Evolutionary conservation across 2,329 filamentous ascomycete species (phyloP).

Genomic region (Cladosporium sp.): DNA sequence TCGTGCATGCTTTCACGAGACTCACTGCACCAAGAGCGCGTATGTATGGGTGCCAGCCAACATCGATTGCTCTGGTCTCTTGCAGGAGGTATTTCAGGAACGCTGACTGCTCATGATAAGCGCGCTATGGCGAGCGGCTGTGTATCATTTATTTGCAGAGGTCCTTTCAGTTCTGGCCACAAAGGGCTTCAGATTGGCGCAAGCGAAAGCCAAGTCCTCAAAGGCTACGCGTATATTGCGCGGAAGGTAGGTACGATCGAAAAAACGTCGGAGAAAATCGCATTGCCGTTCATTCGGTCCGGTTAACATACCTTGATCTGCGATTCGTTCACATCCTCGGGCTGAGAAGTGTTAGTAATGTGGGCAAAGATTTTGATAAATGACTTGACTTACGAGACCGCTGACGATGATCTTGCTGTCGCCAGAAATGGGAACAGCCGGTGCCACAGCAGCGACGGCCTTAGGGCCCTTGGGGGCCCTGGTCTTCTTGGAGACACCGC

Average conservation of each 20-base stretch:
- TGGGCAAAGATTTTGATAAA: conserved; percentile 3
- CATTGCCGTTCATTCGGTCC: conserved; percentile 47
- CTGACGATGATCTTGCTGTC: conserved; percentile 98
- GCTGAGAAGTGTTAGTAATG: conserved; percentile 57
- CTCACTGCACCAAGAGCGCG: conserved; percentile 30
- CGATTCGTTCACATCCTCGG: conserved; percentile 89
- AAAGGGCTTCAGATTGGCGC: conserved; percentile 3
- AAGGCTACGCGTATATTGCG: conserved; percentile 10
- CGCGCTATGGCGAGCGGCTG: conserved; percentile 6
- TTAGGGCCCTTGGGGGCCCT: conserved; percentile 53
- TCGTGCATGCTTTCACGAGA: conserved; percentile 28
- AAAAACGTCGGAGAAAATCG: conserved; percentile 26
- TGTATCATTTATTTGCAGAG: conserved; percentile 1
- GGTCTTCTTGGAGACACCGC: conserved; percentile 71
- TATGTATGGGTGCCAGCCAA: conserved; percentile 19
- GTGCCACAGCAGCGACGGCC: conserved; percentile 49
- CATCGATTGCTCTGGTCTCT: conserved; percentile 10
- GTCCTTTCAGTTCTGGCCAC: conserved; percentile 8
- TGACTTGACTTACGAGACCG: conserved; percentile 72
- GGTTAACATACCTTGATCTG: conserved; percentile 99
- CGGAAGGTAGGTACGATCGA: conserved; percentile 21
- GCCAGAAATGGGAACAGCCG: conserved; percentile 59
- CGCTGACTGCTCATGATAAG: conserved; percentile 5
- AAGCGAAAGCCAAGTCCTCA: neutral
- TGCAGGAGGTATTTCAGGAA: conserved; percentile 11